These are phyloP conservation scores for Sechiopsis laciniata DNA, from an alignment of 306 rosid genomes.

Conservation along the genomic window DNA sequence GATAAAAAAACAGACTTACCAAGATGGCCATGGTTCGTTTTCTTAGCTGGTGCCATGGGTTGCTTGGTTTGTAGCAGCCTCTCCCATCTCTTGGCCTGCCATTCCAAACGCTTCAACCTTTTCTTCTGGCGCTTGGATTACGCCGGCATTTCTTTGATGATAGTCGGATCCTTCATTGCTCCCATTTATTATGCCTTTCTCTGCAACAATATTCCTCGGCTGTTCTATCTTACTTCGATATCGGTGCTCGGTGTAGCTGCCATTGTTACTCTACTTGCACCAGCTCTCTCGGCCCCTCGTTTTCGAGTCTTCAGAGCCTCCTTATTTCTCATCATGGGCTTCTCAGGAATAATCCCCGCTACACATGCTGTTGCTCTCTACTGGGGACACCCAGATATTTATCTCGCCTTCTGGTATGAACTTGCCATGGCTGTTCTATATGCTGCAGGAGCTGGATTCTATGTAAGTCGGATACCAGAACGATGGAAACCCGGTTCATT, in stretches of 20 bases:
- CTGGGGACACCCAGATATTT: constrained; percentile 44
- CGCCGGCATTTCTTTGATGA: constrained; percentile 85
- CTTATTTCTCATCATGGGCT: constrained; percentile 78
- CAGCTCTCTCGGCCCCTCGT: constrained; percentile 49
- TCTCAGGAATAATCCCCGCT: constrained; percentile 75
- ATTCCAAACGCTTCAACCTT: constrained; percentile 60
- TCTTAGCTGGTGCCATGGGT: constrained; percentile 77
- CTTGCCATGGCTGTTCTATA: constrained; percentile 64
- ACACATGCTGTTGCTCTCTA: constrained; percentile 53
- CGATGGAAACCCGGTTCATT: constrained; percentile 84
- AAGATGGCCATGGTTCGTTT: constrained; percentile 83
- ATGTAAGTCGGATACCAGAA: constrained; percentile 67
- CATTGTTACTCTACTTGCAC: constrained; percentile 60
- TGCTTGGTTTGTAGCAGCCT: constrained; percentile 73
- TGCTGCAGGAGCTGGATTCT: constrained; percentile 63
- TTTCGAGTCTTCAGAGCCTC: constrained; percentile 57
- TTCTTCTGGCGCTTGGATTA: constrained; percentile 91
- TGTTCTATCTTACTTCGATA: constrained; percentile 59
- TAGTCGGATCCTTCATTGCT: constrained; percentile 74
- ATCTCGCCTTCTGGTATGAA: constrained; percentile 58
- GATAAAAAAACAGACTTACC: constrained; percentile 32
- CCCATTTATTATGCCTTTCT: constrained; percentile 75
- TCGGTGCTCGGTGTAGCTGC: constrained; percentile 52
- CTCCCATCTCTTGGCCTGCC: constrained; percentile 84
- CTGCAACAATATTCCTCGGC: constrained; percentile 47